Evolutionary conservation across 202 grass and related monocot genomes (phyloP), one percentile per base, ranked within the genome.

Genomic region (Miscanthus sacchariflorus): DNA sequence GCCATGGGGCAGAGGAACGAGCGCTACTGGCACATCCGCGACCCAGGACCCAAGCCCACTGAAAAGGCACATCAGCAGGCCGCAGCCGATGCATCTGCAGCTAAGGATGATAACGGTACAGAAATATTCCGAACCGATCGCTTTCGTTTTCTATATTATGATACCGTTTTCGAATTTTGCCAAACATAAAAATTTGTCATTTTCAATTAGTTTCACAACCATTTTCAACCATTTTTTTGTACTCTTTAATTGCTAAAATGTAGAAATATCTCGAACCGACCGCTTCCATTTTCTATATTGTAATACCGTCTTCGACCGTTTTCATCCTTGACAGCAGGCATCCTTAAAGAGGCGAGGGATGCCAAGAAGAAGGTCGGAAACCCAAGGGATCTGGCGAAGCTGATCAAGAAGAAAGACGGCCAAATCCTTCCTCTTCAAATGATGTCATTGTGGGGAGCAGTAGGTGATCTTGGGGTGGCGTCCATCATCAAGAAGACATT

Each of bases 331-430:
- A 9, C 33, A 35, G 42, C n/a, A 9, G 45, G 46, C 27, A 70
- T 67, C 25, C 79, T 81, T 33, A 40, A 35, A 1, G 79, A 81
- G 65, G 79, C 79, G 1, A 78, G 44, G 79, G 8, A 8, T 2
- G 46, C 65, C 10, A 3, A 2, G 14, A 12, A 45, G 21, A 8
- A 81, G 54, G 4, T 5, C 17, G 0, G 14, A 4, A 1, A 14
- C 48, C 1, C 48, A 50, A 50, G 0, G 3, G 6, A 70, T 19
- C 68, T 70, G 7, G 7, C 35, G 6, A 8, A 7, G 68, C 19
- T 70, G 68, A 35, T 70, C 30, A 70, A 70, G 2, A 13, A 17
- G 0, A 13, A 6, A 44, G 23, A 81, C 59, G 12, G n/a, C n/a
- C n/a, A 65, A 12, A 23, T 24, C n/a, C 61, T 13, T 21, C 54